A percentile compares a stretch with the other conserved stretches of the same genome.
Conservation (phyloP, 164 flowering plant genomes). For the Chimonanthus salicifolius region DNA sequence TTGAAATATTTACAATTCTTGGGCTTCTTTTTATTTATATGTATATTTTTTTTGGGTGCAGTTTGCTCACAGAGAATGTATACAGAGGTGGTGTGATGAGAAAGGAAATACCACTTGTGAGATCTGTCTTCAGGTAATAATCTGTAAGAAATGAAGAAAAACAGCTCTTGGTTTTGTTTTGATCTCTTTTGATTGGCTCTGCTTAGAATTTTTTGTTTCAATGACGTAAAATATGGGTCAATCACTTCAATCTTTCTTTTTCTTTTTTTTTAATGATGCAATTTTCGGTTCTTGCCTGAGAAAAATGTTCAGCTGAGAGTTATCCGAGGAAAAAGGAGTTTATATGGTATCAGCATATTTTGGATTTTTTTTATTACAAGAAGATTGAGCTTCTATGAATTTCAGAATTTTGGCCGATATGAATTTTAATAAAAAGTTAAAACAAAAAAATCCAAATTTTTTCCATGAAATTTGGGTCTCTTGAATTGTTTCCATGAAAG, state of each 20-base stretch:
- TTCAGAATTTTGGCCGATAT: no score
- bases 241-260: background rate
- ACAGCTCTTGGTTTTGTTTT: background rate
- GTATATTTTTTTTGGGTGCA: conserved; percentile 18
- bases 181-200: background rate
- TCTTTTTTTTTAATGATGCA: background rate
- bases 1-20: conserved; percentile 2
- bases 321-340: no score
- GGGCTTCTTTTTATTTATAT: background rate
- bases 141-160: background rate
- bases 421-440: no score
- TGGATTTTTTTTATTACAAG: no score
- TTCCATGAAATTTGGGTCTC: no score
- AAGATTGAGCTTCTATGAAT: no score
- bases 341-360: no score
- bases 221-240: conserved; percentile 3
- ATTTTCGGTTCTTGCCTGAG: no score
- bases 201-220: background rate
- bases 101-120: conserved; percentile 85
- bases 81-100: conserved; percentile 93
- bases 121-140: conserved; percentile 80
- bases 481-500: no score
- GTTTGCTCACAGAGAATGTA: conserved; percentile 93
- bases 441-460: no score
- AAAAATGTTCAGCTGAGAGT: no score